A percentile compares a stretch with the other conserved stretches of the same genome.
phyloP scores from a whole-genome alignment of 257 asterid genomes.

The Orobanche coerulescens region DNA sequence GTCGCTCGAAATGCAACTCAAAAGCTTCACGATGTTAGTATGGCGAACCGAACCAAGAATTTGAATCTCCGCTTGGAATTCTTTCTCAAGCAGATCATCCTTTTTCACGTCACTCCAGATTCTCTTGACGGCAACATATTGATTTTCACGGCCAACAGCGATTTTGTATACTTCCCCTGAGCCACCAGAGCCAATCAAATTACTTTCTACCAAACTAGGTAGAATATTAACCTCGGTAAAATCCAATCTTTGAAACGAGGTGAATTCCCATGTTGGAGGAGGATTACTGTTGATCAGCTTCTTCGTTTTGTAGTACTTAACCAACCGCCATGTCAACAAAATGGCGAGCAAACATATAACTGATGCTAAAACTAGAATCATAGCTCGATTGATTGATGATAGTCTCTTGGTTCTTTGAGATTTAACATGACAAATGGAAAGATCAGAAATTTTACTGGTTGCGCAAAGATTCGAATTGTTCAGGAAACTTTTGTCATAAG shows the following conservation, averaged over 20 bases:
- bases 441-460: conserved; percentile 22
- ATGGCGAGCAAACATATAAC: neutral
- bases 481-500: conserved; percentile 50
- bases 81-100: conserved; percentile 52
- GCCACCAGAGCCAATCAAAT: conserved; percentile 72
- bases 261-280: conserved; percentile 45
- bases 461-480: conserved; percentile 64
- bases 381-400: neutral
- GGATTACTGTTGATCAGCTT: neutral
- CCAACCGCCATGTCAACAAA: neutral
- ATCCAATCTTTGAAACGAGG: conserved; percentile 62
- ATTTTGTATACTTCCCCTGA: conserved; percentile 36
- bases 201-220: conserved; percentile 44
- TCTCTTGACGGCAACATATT: conserved; percentile 68
- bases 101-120: conserved; percentile 40
- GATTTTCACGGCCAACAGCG: neutral
- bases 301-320: neutral
- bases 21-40: conserved; percentile 63
- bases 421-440: conserved; percentile 27
- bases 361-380: neutral
- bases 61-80: conserved; percentile 61
- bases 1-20: conserved; percentile 63
- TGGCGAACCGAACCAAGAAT: conserved; percentile 66
- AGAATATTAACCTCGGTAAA: conserved; percentile 58
- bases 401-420: neutral